Evolutionary conservation across 2,329 filamentous ascomycete species (phyloP).

Genomic region (Talaromyces sp.): DNA sequence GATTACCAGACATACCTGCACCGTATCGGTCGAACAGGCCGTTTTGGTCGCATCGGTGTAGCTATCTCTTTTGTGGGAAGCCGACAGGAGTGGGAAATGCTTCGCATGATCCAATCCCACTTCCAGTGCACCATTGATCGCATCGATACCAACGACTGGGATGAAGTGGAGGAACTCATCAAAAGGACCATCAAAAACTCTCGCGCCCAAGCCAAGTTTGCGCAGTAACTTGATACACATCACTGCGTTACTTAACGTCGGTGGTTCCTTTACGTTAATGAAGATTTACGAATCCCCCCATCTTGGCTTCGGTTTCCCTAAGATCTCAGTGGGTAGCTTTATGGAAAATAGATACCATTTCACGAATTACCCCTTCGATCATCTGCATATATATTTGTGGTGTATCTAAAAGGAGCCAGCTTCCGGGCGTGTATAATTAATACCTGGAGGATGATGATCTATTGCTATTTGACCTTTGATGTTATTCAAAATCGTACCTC

Average conservation of each 20-base stretch:
- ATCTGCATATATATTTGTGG: too few species aligned
- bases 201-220: slow-evolving; percentile 45
- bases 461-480: too few species aligned
- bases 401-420: too few species aligned
- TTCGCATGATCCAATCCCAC: slow-evolving; percentile 76
- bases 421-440: too few species aligned
- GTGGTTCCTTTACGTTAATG: slow-evolving; percentile 20
- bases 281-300: slow-evolving; percentile 34
- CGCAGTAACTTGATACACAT: neutral
- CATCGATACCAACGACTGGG: slow-evolving; percentile 87
- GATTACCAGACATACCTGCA: slow-evolving; percentile 97
- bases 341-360: slow-evolving; percentile 39
- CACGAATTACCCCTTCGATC: too few species aligned
- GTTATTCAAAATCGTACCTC: too few species aligned
- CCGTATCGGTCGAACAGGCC: slow-evolving; percentile 93
- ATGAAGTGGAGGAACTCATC: slow-evolving; percentile 79
- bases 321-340: slow-evolving; percentile 20
- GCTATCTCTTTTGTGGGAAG: slow-evolving; percentile 94
- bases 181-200: slow-evolving; percentile 74
- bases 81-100: slow-evolving; percentile 74
- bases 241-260: neutral
- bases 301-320: slow-evolving; percentile 22
- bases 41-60: slow-evolving; percentile 94
- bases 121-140: slow-evolving; percentile 81
- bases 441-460: too few species aligned